phyloP scores from a whole-genome alignment of 345 rosid genomes.

The Kandelia obovata region DNA sequence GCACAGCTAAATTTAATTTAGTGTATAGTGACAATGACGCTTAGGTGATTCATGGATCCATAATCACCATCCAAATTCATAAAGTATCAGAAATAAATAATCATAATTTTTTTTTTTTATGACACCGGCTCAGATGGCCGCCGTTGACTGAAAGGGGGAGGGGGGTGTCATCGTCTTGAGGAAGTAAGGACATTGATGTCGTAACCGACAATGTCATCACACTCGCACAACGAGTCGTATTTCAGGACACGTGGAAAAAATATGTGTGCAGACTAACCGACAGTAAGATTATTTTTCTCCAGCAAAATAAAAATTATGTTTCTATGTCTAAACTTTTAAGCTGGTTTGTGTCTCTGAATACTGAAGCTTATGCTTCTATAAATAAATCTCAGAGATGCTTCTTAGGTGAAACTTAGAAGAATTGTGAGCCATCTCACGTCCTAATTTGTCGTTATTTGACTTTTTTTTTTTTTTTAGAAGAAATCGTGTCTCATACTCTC shows the following conservation, averaged over 20 bases:
- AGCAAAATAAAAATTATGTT: not conserved
- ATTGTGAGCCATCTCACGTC: too few relatives aligned
- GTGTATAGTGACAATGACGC: not conserved
- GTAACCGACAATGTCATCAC: constrained; percentile 42
- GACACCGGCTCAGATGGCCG: not conserved
- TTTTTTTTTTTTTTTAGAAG: too few relatives aligned
- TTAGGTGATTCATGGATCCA: not conserved
- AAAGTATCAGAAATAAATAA: not conserved
- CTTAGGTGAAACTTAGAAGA: too few relatives aligned
- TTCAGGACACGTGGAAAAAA: constrained; percentile 28
- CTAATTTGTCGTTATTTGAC: too few relatives aligned
- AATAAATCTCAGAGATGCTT: too few relatives aligned
- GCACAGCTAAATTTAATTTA: not conserved
- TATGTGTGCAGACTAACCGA: constrained; percentile 23
- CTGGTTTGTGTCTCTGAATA: not conserved
- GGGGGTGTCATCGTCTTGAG: not conserved
- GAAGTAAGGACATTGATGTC: constrained; percentile 11
- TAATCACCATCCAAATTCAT: not conserved
- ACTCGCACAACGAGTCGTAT: too few relatives aligned
- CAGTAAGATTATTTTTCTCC: not conserved
- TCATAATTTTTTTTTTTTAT: not conserved
- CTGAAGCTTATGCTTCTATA: not conserved
- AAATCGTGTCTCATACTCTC: too few relatives aligned
- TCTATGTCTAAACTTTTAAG: too few relatives aligned
- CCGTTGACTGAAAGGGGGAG: not conserved